A percentile compares a stretch with the other conserved stretches of the same genome.
Conservation (phyloP, 345 rosid genomes). For the Bruguiera sexangula region DNA sequence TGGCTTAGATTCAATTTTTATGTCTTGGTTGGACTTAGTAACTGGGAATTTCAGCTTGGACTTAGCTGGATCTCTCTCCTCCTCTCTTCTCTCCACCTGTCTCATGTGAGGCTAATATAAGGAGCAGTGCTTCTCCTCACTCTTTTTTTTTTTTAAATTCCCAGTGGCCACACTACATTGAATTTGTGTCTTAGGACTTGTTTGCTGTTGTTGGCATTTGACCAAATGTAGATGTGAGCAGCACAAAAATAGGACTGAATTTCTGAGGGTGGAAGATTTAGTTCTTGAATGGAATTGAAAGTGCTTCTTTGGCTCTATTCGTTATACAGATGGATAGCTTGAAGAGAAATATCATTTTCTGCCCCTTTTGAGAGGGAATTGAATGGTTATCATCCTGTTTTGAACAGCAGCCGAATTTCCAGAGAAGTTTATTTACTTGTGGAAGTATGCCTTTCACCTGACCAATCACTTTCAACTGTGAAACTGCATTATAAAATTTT, state of each 20-base stretch:
- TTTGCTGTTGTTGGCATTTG: neutral
- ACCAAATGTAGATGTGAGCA: conserved; percentile 4
- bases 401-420: conserved; percentile 17
- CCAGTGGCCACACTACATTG: conserved; percentile 5
- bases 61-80: neutral
- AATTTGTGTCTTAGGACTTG: neutral
- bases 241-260: neutral
- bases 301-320: conserved; percentile 10
- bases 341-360: conserved; percentile 12
- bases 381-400: conserved; percentile 16
- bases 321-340: conserved; percentile 12
- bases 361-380: conserved; percentile 12
- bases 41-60: conserved; percentile 6
- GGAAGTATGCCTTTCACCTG: conserved; percentile 23
- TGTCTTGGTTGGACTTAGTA: neutral
- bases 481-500: conserved; percentile 31
- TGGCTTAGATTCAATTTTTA: neutral
- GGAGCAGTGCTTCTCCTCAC: conserved; percentile 1
- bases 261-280: neutral
- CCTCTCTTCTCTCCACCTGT: neutral
- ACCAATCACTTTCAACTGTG: conserved; percentile 29
- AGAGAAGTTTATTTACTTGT: conserved; percentile 27
- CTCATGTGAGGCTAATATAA: conserved; percentile 2
- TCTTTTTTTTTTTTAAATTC: conserved; percentile 6
- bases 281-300: conserved; percentile 16